These are phyloP conservation scores for Dictyostelium purpureum DNA, from an alignment of 78 protist species.

Conservation along the genomic window DNA sequence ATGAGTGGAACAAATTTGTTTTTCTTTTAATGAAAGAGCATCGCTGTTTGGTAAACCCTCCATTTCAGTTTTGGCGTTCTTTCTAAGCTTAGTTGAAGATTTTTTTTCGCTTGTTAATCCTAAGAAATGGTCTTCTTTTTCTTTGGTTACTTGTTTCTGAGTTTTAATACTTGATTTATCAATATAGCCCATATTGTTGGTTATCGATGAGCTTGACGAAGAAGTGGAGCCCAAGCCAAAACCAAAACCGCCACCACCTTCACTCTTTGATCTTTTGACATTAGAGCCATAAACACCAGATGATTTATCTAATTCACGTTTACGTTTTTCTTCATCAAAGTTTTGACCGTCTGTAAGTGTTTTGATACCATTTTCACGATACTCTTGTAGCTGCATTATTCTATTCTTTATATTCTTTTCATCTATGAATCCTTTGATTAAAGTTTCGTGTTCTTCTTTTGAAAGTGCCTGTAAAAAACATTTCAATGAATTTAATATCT, in stretches of 20 bases:
- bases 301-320: conserved; percentile 22
- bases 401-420: conserved; percentile 45
- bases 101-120: conserved; percentile 4
- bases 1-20: conserved; percentile 46
- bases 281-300: background rate
- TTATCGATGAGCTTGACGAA: no score
- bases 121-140: conserved; percentile 33
- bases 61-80: conserved; percentile 24
- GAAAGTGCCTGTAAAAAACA: conserved; percentile 23
- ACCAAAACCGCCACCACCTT: background rate
- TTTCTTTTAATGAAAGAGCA: conserved; percentile 53
- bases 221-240: background rate
- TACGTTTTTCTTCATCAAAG: conserved; percentile 60
- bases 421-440: conserved; percentile 49
- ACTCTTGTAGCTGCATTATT: conserved; percentile 48
- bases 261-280: background rate
- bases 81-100: background rate
- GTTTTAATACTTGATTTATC: background rate
- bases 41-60: conserved; percentile 71
- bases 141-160: background rate
- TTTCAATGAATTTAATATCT: conserved; percentile 25
- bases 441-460: conserved; percentile 59
- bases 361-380: conserved; percentile 52
- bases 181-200: no score
- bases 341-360: conserved; percentile 5